phyloP scores from a whole-genome alignment of 148 eudicot species.

The Camellia lanceoleosa region DNA sequence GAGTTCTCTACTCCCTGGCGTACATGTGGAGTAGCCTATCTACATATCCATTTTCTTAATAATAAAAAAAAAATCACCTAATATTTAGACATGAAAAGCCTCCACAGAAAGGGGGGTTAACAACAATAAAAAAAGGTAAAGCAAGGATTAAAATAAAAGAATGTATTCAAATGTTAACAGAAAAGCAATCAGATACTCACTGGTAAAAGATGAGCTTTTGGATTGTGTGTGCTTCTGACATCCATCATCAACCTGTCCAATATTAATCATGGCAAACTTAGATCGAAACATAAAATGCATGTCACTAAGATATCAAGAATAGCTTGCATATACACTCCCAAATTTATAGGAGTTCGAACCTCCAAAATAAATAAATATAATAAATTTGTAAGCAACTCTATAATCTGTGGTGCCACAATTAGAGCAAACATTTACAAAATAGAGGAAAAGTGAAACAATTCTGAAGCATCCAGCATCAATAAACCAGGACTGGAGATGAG shows the following conservation, averaged over 20 bases:
- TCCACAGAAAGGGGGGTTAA: not conserved
- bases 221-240: slow-evolving; percentile 24
- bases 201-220: slow-evolving; percentile 17
- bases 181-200: slow-evolving; percentile 26
- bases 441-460: too few relatives aligned
- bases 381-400: too few relatives aligned
- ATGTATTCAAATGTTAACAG: not conserved
- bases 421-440: too few relatives aligned
- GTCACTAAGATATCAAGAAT: not conserved
- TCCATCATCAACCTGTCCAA: slow-evolving; percentile 39
- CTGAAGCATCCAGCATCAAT: too few relatives aligned
- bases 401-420: too few relatives aligned
- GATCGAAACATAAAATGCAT: not conserved
- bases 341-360: too few relatives aligned
- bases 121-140: not conserved
- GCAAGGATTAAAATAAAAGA: not conserved
- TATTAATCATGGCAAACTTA: slow-evolving; percentile 6
- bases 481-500: too few relatives aligned
- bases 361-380: too few relatives aligned
- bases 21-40: too few relatives aligned
- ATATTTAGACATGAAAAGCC: slow-evolving; percentile 8
- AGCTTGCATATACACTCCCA: not conserved
- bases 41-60: too few relatives aligned
- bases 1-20: too few relatives aligned
- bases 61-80: slow-evolving; percentile 7